Evolutionary conservation across 129 eudicot species (phyloP), one percentile per base, ranked within the genome.

Genomic region (Kitagawia praeruptora): DNA sequence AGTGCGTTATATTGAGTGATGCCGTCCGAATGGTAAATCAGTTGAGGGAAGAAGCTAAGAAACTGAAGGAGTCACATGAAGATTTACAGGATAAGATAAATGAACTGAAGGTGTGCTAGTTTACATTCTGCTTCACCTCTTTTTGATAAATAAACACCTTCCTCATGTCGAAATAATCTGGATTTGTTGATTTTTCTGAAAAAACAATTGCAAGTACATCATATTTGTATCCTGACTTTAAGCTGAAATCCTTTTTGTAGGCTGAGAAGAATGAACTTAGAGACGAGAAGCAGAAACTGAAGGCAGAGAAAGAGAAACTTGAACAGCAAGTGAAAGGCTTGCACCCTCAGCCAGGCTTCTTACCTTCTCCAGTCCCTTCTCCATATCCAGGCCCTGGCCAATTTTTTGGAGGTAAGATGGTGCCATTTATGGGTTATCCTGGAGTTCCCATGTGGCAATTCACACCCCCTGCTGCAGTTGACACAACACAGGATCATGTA

Each of bases 361-460:
- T 85, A 47, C 88, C 90, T 40, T 51, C 86, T 66, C 84, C 82
- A 38, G 85, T 89, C 41, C 90, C 87, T 15, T 76, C 85, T 70
- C 91, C 85, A 18, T 84, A 79, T 78, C 73, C 84, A 3, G 80
- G 84, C 14, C 85, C 88, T 45, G 71, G 80, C 28, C 91, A 86
- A 58, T 80, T 72, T 70, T 81, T 82, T 41, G 88, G 88, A 11
- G 82, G 82, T 85, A 91, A 92, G 86, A 63, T 85, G 80, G 81
- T 92, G 84, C 92, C 92, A 2, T 80, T 84, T 67, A 82, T 90
- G 79, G 91, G 92, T 42, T 89, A 77, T 84, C 89, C 86, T 71
- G 92, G 95, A 42, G 84, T 86, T 70, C 87, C 97, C 16, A 89
- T 92, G 97, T 89, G 95, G 97, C 97, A 85, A 51, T 89, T 90